Evolutionary conservation across 495 filamentous ascomycete species (phyloP).

Genomic region (Aspergillus wentii): DNA sequence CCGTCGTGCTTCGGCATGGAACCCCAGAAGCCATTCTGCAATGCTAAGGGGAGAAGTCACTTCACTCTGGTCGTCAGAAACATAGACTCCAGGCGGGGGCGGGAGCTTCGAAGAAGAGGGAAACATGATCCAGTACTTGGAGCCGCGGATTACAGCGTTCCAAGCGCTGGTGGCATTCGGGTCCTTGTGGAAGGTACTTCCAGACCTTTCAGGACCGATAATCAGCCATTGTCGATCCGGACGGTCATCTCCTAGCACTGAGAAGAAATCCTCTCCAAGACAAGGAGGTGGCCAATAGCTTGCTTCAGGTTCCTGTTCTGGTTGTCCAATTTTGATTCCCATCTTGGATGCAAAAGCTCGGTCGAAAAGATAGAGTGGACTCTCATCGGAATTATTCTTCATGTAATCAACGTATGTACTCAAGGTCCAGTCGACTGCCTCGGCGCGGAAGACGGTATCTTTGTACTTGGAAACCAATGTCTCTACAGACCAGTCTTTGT

Average conservation of each 20-base stretch:
- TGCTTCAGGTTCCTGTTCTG: conserved; percentile 36
- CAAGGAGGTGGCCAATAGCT: conserved; percentile 81
- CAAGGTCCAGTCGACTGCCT: conserved; percentile 90
- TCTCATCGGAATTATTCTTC: conserved; percentile 77
- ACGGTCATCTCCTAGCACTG: conserved; percentile 69
- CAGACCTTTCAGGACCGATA: conserved; percentile 81
- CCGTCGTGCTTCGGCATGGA: conserved; percentile 80
- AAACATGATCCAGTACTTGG: conserved; percentile 99
- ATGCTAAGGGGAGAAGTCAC: conserved; percentile 94
- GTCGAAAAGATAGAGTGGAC: conserved; percentile 92
- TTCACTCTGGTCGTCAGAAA: conserved; percentile 88
- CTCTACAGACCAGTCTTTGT: conserved; percentile 66
- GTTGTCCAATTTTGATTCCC: conserved; percentile 55
- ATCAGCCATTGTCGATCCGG: conserved; percentile 94
- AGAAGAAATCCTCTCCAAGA: conserved; percentile 87
- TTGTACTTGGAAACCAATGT: conserved; percentile 58
- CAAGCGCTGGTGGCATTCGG: conserved; percentile 78
- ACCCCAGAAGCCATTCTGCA: conserved; percentile 89
- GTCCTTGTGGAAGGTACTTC: conserved; percentile 94
- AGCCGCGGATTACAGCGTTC: conserved; percentile 89
- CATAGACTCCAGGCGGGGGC: conserved; percentile 83
- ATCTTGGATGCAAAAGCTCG: conserved; percentile 85
- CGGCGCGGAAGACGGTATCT: conserved; percentile 71
- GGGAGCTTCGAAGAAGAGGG: conserved; percentile 56
- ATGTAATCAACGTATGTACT: conserved; percentile 79